These are phyloP conservation scores for Globisporangium solare DNA, from an alignment of 352 stramenopile species.

Conservation along the genomic window DNA sequence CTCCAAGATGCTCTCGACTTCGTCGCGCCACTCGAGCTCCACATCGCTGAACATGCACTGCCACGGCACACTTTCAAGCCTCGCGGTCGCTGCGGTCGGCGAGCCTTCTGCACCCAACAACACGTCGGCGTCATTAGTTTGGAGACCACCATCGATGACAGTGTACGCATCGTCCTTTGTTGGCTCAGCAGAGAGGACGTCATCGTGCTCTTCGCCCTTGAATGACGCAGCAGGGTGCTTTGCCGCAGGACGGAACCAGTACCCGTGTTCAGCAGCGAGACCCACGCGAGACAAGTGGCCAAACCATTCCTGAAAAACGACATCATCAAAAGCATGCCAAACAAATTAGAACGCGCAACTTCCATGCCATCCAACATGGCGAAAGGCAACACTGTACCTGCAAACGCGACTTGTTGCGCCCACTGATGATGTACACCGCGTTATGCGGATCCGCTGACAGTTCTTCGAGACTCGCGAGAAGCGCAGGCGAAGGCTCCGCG, in stretches of 20 bases:
- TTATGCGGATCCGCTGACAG: conserved; percentile 68
- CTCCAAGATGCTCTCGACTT: conserved; percentile 82
- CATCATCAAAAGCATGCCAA: not conserved
- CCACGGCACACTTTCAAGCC: conserved; percentile 46
- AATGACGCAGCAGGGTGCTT: conserved; percentile 35
- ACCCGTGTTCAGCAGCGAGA: conserved; percentile 75
- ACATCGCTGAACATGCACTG: conserved; percentile 82
- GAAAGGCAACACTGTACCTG: conserved; percentile 23
- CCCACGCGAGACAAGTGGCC: conserved; percentile 69
- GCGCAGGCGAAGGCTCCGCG: conserved; percentile 41
- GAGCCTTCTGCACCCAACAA: not conserved
- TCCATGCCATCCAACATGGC: not conserved
- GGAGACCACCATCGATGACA: not conserved
- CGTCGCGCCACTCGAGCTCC: conserved; percentile 68
- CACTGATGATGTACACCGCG: conserved; percentile 83
- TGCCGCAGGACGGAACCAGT: conserved; percentile 71
- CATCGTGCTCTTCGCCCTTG: conserved; percentile 6
- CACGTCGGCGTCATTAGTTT: not conserved
- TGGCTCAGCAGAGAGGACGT: not conserved
- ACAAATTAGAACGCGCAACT: not conserved
- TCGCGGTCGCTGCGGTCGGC: not conserved
- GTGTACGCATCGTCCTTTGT: conserved; percentile 1
- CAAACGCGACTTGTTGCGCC: conserved; percentile 67
- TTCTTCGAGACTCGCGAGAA: conserved; percentile 66
- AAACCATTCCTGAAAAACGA: conserved; percentile 64